Conservation (phyloP, 169 alveolate species). For the Toxoplasma gondii region DNA sequence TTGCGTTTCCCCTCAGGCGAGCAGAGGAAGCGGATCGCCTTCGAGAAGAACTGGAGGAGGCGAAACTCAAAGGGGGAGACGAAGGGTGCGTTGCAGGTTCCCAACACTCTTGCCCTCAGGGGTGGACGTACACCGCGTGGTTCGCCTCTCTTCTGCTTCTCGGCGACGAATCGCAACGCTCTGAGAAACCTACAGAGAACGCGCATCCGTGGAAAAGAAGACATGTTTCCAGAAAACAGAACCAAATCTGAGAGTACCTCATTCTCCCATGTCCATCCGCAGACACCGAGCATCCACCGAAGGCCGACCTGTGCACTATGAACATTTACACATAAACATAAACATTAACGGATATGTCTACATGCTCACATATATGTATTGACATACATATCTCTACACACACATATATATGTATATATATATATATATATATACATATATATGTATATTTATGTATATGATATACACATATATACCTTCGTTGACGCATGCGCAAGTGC, state of each 20-base stretch:
- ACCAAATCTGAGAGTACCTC: too few relatives aligned
- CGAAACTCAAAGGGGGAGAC: not conserved
- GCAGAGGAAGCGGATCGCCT: slow-evolving; percentile 36
- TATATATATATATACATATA: not conserved
- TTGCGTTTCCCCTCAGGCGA: not conserved
- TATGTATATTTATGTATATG: not conserved
- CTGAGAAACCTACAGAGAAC: too few relatives aligned
- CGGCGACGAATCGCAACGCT: too few relatives aligned
- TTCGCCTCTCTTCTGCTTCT: not conserved
- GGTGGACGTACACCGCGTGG: not conserved
- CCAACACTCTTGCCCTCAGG: not conserved
- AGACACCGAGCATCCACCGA: not conserved
- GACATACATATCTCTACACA: not conserved
- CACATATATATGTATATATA: not conserved
- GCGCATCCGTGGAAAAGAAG: too few relatives aligned
- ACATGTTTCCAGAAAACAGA: too few relatives aligned
- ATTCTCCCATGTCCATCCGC: too few relatives aligned
- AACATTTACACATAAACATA: not conserved
- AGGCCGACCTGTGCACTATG: not conserved
- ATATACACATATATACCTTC: not conserved
- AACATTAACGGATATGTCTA: not conserved
- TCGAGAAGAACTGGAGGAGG: slow-evolving; percentile 5
- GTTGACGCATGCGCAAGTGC: not conserved
- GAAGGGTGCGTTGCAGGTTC: slow-evolving; percentile 7
- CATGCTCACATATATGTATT: not conserved